Base-by-base conservation (phyloP, 352 stramenopile species). In the Stramenopiles sp. region DNA sequence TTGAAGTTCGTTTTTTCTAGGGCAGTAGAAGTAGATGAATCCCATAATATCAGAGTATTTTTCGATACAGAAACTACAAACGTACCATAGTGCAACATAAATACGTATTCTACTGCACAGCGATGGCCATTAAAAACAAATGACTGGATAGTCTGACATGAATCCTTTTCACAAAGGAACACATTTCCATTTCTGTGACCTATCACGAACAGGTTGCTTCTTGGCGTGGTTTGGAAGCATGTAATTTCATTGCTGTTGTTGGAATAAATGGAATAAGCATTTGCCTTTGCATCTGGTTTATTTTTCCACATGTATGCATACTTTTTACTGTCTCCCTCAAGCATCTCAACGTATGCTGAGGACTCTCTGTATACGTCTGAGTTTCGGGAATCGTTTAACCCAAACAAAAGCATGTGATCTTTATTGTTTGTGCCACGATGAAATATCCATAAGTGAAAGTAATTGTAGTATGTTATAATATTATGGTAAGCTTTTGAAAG, bases 21-120 rank as follows among this genome's bases (percentile, higher is more conserved):
- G 4, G 31, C 22, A 33, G 31, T 31, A 33, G 30, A 4, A 78
- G 71, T 78, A 14, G 30, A 33, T 14, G 71, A 14, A 14, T 78
- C 71, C 71, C 71, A 78, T 33, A 78, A 33, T 78, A 78, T 78
- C 31, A 78, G 8, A 14, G 30, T 78, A 33, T 33, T 31, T 78
- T 31, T 4, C 8, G 71, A 4, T 14, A 78, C 14, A 33, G 71
- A 78, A 4, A 14, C 71, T 14, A 78, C 30, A 78, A 78, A 78
- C 31, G 22, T 33, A 33, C 71, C 71, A 78, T 14, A 78, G 8
- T 31, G 31, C 71, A 78, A 14, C 71, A 78, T 78, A 14, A 78
- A 78, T 14, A 78, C 71, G 71, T 78, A 14, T 4, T 4, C 8
- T 14, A 78, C 71, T 78, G 71, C 4, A 33, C 31, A 14, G 1